Percentiles rank a stretch among this genome's conserved stretches.
phyloP scores from a whole-genome alignment of 2,329 filamentous ascomycete species.

The Colletotrichum sp. region DNA sequence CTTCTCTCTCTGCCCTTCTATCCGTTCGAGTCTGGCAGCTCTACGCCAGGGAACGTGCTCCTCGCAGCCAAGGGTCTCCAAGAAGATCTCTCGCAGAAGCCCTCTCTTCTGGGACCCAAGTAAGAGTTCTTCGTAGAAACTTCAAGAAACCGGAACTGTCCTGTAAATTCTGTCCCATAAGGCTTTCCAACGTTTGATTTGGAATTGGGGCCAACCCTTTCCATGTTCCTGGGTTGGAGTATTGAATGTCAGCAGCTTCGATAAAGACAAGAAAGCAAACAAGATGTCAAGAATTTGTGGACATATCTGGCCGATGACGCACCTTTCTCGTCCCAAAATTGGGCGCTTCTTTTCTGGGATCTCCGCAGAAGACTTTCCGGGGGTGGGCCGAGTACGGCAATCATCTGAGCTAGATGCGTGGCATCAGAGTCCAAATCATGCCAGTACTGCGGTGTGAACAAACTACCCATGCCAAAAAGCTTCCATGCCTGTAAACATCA shows the following conservation, averaged over 20 bases:
- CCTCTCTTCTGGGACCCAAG: neutral
- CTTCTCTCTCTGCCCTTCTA: neutral
- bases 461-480: neutral
- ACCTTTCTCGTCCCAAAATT: no score
- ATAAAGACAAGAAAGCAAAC: neutral
- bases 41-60: neutral
- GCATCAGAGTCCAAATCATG: neutral
- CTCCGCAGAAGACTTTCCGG: no score
- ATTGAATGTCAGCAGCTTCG: neutral
- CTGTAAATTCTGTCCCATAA: neutral
- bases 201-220: neutral
- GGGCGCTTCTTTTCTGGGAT: no score
- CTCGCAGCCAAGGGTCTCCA: neutral
- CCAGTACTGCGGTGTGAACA: neutral
- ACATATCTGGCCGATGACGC: neutral
- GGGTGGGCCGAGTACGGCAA: neutral
- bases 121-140: neutral
- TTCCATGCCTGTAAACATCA: neutral
- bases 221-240: neutral
- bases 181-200: neutral
- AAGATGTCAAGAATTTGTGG: neutral
- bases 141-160: neutral
- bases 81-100: neutral
- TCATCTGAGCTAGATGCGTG: neutral
- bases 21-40: neutral